Evolutionary conservation across 75 land plant genomes (phyloP).

Genomic region (Cryptomeria japonica): DNA sequence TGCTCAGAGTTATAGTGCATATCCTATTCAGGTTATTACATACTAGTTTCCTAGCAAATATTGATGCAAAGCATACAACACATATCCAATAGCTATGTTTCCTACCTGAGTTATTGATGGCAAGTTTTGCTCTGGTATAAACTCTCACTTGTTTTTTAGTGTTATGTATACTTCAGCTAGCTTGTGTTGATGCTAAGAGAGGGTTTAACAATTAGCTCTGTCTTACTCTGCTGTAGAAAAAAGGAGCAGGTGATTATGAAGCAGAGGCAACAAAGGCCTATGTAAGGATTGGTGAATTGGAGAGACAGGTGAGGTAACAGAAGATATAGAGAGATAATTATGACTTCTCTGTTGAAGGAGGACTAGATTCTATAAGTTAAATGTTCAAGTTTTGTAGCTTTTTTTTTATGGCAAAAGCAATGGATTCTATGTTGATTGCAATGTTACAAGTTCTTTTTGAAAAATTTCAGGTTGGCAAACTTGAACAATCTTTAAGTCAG

Average conservation of each 20-base stretch:
- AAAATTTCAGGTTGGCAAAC: conserved; percentile 30
- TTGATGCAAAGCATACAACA: too few species aligned
- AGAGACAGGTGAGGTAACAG: conserved; percentile 36
- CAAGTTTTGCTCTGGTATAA: neutral
- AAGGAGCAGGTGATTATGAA: conserved; percentile 37
- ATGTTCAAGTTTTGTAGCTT: neutral
- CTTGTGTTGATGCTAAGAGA: neutral
- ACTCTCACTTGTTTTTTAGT: neutral
- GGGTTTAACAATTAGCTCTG: neutral
- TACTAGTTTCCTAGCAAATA: too few species aligned
- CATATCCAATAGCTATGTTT: neutral
- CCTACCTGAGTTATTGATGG: neutral
- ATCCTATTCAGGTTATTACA: too few species aligned
- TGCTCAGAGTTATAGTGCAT: too few species aligned
- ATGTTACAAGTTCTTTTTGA: neutral
- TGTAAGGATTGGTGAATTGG: conserved; percentile 44
- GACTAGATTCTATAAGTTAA: neutral
- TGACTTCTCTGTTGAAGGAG: neutral
- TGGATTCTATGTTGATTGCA: neutral
- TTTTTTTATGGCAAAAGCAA: neutral
- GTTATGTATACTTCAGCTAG: neutral
- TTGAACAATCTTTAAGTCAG: conserved; percentile 25
- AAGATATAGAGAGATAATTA: neutral
- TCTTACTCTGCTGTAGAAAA: conserved; percentile 20
- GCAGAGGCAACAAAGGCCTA: conserved; percentile 43